Evolutionary conservation across 2,329 filamentous ascomycete species (phyloP), one percentile per base, ranked within the genome.

Genomic region (Harringtonia aguacate): DNA sequence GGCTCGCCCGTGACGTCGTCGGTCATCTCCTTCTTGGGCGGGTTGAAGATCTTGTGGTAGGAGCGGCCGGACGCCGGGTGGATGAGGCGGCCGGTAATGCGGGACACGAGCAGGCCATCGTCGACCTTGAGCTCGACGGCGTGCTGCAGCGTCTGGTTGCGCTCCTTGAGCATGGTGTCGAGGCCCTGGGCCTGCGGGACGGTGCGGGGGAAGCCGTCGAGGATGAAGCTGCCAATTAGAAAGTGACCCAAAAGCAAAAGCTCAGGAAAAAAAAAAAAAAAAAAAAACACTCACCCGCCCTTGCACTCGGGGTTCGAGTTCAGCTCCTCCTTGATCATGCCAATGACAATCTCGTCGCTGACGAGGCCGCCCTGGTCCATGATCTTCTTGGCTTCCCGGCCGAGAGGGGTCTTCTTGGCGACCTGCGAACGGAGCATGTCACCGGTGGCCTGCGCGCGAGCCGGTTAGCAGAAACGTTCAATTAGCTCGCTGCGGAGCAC

Each of bases 401-500:
- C 92, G 53, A 98, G 80, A 48, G 85, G 69, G 46, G 92, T 98
- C 81, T 97, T 95, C 72, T 94, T 94, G 53, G 90, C 85, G 61
- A 98, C 92, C 68, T 98, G 92, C 55, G 89, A 94, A 60, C 92
- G 88, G 60, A 98, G 79, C 92, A 98, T 98, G 69, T 98, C 92
- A 64, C 92, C 92, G 48, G 92, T 98, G 52, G 92, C 92, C 89
- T 95, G 52, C 47, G 46, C 45, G 47, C 14, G 15, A 8, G 4
- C 14, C 30, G 12, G 39, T 40, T 21, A 40, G 38, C 38, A 22
- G 12, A 21, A 18, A 5, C 6, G 21, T 42, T 21, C 34, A 36
- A 44, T 15, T 12, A 21, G 14, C 1, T 36, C 17, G 41, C 40
- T 51, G 58, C 58, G 58, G 51, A 41, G 60, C 82, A 10, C 29